A percentile compares a stretch with the other conserved stretches of the same genome.
These are phyloP conservation scores for Umbelopsis ramanniana DNA, from an alignment of 192 early-diverging fungal genomes.

Conservation along the genomic window DNA sequence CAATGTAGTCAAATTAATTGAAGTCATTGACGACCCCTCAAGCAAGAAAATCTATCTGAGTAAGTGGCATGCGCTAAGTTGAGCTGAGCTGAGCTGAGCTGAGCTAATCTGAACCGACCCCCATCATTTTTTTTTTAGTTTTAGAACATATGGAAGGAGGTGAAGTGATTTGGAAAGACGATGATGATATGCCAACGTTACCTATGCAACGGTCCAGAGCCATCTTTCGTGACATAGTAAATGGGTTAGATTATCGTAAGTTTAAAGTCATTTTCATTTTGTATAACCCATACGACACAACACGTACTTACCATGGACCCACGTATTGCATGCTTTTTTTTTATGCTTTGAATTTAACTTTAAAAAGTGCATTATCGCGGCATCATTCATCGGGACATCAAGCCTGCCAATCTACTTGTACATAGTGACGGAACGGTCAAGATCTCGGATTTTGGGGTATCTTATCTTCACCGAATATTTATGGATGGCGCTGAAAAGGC, in stretches of 20 bases:
- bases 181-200: conserved; percentile 66
- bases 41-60: conserved; percentile 94
- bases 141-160: conserved; percentile 93
- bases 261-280: not conserved
- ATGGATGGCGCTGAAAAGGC: conserved; percentile 38
- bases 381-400: conserved; percentile 97
- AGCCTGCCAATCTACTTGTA: conserved; percentile 94
- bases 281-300: not conserved
- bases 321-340: not conserved
- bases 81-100: not conserved
- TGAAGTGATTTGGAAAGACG: conserved; percentile 91
- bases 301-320: not conserved
- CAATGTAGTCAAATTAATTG: conserved; percentile 86
- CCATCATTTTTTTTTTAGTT: conserved; percentile 27
- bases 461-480: conserved; percentile 70
- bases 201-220: conserved; percentile 64
- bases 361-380: conserved; percentile 87
- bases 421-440: conserved; percentile 82
- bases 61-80: conserved; percentile 18
- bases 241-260: conserved; percentile 91
- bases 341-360: not conserved
- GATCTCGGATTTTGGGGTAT: conserved; percentile 99
- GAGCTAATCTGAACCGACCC: too few relatives aligned
- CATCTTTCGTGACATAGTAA: conserved; percentile 92
- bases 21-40: conserved; percentile 95